phyloP scores from a whole-genome alignment of 306 rosid genomes.

The Neltuma alba region DNA sequence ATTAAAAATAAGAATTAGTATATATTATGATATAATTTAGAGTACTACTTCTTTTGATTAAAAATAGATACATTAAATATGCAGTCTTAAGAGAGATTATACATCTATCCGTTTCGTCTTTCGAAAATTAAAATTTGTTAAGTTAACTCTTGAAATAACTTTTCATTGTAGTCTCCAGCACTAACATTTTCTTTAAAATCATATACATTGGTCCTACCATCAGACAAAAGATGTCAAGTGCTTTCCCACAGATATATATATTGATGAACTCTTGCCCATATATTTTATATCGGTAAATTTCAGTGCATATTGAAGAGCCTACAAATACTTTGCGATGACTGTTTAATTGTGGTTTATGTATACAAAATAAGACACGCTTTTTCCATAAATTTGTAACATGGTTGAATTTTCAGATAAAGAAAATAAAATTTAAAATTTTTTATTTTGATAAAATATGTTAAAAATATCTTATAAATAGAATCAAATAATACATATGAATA shows the following conservation, averaged over 20 bases:
- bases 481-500: too few relatives aligned
- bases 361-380: background rate
- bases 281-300: background rate
- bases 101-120: background rate
- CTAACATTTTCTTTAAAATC: background rate
- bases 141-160: too few relatives aligned
- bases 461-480: too few relatives aligned
- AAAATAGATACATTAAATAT: background rate
- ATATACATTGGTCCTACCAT: too few relatives aligned
- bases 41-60: background rate
- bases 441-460: too few relatives aligned
- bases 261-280: too few relatives aligned
- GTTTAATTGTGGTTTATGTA: background rate
- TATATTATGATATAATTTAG: background rate
- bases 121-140: too few relatives aligned
- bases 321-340: background rate
- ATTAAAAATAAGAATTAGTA: too few relatives aligned
- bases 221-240: too few relatives aligned
- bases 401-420: too few relatives aligned
- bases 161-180: background rate
- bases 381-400: background rate
- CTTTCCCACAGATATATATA: too few relatives aligned
- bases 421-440: too few relatives aligned
- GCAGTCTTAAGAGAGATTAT: background rate
- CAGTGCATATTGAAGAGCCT: background rate